phyloP scores from a whole-genome alignment of 2,329 filamentous ascomycete species.

The Aspergillus viridinutans region DNA sequence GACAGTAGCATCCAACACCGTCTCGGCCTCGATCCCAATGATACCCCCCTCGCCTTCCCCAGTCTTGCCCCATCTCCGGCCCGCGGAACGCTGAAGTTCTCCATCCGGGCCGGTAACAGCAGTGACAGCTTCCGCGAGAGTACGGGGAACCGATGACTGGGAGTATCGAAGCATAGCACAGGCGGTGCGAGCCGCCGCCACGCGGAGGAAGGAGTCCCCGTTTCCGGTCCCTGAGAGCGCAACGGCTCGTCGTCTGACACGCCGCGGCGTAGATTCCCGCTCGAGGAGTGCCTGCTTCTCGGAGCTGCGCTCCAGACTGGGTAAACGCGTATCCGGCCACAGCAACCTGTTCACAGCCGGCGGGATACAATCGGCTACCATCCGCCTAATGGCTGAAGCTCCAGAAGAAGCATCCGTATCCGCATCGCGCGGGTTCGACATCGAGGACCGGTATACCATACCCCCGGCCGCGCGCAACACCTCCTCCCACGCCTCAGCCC shows the following conservation, averaged over 20 bases:
- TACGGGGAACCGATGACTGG: slow-evolving; percentile 21
- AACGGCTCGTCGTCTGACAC: slow-evolving; percentile 35
- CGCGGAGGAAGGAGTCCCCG: slow-evolving; percentile 78
- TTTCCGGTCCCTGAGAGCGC: slow-evolving; percentile 79
- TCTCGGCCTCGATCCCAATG: slow-evolving; percentile 58
- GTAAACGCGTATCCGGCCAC: neutral
- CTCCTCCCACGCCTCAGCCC: slow-evolving; percentile 75
- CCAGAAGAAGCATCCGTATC: neutral
- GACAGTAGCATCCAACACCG: slow-evolving; percentile 57
- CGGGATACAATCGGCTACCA: neutral
- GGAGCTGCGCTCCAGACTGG: slow-evolving; percentile 1
- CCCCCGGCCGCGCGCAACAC: neutral
- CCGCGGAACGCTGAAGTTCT: slow-evolving; percentile 70
- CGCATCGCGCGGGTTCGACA: neutral
- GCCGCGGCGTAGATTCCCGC: neutral
- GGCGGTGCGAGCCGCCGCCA: slow-evolving; percentile 66
- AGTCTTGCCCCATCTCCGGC: slow-evolving; percentile 65
- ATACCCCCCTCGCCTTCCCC: slow-evolving; percentile 82
- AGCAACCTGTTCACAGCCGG: neutral
- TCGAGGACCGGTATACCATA: neutral
- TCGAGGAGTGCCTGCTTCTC: slow-evolving; percentile 4
- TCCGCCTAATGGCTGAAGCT: neutral
- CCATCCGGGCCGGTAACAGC: slow-evolving; percentile 67
- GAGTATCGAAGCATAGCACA: slow-evolving; percentile 68
- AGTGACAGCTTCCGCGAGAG: slow-evolving; percentile 56